Percentiles rank a stretch among this genome's conserved stretches.
Evolutionary conservation across 75 land plant species (phyloP).

Genomic region (Cunninghamia lanceolata): DNA sequence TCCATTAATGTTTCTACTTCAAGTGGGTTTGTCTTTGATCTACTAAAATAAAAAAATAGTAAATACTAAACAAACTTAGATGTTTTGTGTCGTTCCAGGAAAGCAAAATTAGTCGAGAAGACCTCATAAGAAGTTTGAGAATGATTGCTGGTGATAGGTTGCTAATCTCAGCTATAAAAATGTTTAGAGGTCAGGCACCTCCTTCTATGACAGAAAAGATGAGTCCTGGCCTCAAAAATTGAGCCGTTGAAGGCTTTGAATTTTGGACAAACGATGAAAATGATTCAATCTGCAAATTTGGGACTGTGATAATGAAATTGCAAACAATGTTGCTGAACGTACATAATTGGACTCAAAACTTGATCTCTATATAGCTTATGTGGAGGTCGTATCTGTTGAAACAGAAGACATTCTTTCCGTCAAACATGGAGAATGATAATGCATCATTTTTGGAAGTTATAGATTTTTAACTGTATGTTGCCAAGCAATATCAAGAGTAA

Average conservation of each 20-base stretch:
- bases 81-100: conserved; percentile 31
- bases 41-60: neutral
- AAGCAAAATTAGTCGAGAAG: conserved; percentile 37
- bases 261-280: neutral
- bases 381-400: neutral
- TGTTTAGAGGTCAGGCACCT: conserved; percentile 4
- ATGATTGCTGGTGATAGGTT: conserved; percentile 53
- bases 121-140: conserved; percentile 39
- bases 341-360: neutral
- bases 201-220: neutral
- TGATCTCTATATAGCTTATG: neutral
- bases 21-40: neutral
- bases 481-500: neutral
- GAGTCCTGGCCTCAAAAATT: neutral
- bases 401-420: neutral
- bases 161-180: conserved; percentile 27
- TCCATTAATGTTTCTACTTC: neutral
- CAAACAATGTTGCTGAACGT: neutral
- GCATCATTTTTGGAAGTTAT: neutral
- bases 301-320: neutral
- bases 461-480: neutral
- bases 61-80: neutral
- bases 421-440: neutral
- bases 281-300: neutral
- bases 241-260: neutral